Evolutionary conservation across 2,329 filamentous ascomycete genomes (phyloP).

Genomic region (Chrysoporthe deuterocubensis): DNA sequence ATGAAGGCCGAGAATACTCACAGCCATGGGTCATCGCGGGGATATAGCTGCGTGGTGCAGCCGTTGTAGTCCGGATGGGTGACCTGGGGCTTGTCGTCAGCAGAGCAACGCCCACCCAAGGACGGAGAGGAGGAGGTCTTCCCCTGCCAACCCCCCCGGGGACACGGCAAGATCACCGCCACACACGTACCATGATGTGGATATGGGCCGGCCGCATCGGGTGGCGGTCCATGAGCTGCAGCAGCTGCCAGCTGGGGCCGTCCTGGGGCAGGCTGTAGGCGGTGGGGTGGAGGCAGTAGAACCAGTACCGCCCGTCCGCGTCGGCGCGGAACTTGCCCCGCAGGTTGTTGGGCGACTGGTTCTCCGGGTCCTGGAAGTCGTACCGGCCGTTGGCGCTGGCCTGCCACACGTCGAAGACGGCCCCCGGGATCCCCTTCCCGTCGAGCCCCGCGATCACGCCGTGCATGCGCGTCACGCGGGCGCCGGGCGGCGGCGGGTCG

Average conservation of each 20-base stretch:
- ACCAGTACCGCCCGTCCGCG: slow-evolving; percentile 63
- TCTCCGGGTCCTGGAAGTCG: slow-evolving; percentile 65
- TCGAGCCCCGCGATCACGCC: slow-evolving; percentile 41
- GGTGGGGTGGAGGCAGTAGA: slow-evolving; percentile 67
- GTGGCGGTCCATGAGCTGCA: slow-evolving; percentile 34
- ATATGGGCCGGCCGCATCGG: slow-evolving; percentile 34
- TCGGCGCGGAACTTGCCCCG: slow-evolving; percentile 67
- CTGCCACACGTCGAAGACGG: slow-evolving; percentile 65
- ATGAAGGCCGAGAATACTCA: too few species aligned
- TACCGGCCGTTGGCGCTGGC: slow-evolving; percentile 62
- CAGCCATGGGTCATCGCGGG: slow-evolving; percentile 57
- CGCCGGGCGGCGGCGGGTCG: slow-evolving; percentile 38
- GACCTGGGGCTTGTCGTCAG: slow-evolving; percentile 33
- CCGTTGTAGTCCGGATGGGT: slow-evolving; percentile 60
- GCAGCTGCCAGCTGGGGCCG: slow-evolving; percentile 41
- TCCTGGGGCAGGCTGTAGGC: slow-evolving; percentile 64
- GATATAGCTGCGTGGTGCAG: slow-evolving; percentile 70
- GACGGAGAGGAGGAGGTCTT: not conserved
- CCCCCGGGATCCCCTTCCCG: slow-evolving; percentile 40
- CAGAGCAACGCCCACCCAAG: slow-evolving; percentile 7
- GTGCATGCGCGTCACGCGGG: slow-evolving; percentile 58
- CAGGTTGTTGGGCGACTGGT: slow-evolving; percentile 65
- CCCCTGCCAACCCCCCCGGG: too few species aligned
- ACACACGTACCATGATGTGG: slow-evolving; percentile 31
- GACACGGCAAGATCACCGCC: not conserved